Base-by-base conservation (phyloP, 2,329 filamentous ascomycete species). In the Alternaria arbusti region DNA sequence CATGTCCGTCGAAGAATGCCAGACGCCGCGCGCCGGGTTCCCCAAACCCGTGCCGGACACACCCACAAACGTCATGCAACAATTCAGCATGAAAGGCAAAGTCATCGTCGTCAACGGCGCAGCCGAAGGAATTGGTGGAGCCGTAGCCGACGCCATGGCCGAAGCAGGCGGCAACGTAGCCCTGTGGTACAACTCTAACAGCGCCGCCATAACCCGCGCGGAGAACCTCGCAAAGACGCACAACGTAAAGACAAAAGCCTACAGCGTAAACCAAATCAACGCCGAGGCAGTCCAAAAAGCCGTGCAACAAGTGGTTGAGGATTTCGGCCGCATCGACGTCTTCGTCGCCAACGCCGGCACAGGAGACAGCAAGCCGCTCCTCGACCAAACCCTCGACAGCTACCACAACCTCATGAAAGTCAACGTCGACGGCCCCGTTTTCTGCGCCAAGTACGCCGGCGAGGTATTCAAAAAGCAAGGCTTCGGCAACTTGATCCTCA, bases 281-380 rank as follows among this genome's bases (percentile, higher is more conserved):
- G 84, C 87, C 13, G 76, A 85, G 65, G 79, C 83, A 68, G 80
- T 89, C 17, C 85, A 89, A 67, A 78, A 82, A 49, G 82, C 85
- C n/a, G 86, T 90, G 45, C 81, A 87, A 72, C 81, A 84, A 65
- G 91, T 90, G 25, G 83, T 89, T 70, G 81, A 83, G 60, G 91
- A 94, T 71, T 94, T 94, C 70, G 87, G 88, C 73, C 84, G 86
- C 77, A 84, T 90, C 68, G 88, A 90, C 70, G 85, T 85, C 64
- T 89, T 90, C 78, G 85, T 90, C 65, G 88, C 88, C 74, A 90
- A 90, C 75, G 90, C 91, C 17, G 91, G 84, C 17, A 86, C 85
- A 76, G 82, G 83, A 5, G 86, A 85, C 28, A 86, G 84, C 0
- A 87, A 88, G 69, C 83, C 85, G 0, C 83, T 89, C 13, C 74